These are phyloP conservation scores for Pichia californica DNA, from an alignment of 805 yeast genomes.

Conservation along the genomic window DNA sequence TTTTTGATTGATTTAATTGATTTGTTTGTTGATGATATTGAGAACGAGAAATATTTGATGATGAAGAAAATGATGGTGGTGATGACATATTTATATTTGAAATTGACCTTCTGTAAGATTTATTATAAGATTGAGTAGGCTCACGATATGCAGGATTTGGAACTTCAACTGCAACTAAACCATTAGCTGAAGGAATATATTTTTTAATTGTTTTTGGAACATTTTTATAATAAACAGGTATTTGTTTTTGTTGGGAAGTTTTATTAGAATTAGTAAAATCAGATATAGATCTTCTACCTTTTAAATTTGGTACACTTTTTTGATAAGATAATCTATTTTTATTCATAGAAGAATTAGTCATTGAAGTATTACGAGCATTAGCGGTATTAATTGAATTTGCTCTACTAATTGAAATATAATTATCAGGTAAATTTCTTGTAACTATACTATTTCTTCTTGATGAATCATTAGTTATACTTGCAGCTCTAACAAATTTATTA, in stretches of 20 bases:
- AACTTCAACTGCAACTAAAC: slow-evolving; percentile 63
- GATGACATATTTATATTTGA: slow-evolving; percentile 1
- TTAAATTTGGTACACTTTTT: slow-evolving; percentile 11
- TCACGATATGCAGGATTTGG: slow-evolving; percentile 34
- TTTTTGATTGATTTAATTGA: no score
- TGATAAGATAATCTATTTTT: slow-evolving; percentile 10
- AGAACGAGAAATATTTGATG: no score
- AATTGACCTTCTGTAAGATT: slow-evolving; percentile 4
- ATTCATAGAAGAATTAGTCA: slow-evolving; percentile 6
- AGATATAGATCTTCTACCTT: slow-evolving; percentile 13
- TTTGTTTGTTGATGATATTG: not conserved
- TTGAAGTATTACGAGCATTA: slow-evolving; percentile 11
- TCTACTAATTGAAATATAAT: not conserved
- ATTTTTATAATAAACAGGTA: not conserved
- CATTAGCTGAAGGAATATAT: slow-evolving; percentile 69
- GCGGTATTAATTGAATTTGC: slow-evolving; percentile 10
- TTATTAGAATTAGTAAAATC: slow-evolving; percentile 6
- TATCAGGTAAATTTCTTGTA: not conserved
- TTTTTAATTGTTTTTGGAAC: slow-evolving; percentile 50
- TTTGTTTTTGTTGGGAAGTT: not conserved
- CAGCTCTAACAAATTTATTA: slow-evolving; percentile 2
- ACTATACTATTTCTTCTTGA: not conserved
- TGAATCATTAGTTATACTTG: slow-evolving; percentile 4
- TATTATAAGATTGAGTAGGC: not conserved
- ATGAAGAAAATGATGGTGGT: no score